Conservation (phyloP, 2,329 filamentous ascomycete genomes). For the Cadophora sp. region DNA sequence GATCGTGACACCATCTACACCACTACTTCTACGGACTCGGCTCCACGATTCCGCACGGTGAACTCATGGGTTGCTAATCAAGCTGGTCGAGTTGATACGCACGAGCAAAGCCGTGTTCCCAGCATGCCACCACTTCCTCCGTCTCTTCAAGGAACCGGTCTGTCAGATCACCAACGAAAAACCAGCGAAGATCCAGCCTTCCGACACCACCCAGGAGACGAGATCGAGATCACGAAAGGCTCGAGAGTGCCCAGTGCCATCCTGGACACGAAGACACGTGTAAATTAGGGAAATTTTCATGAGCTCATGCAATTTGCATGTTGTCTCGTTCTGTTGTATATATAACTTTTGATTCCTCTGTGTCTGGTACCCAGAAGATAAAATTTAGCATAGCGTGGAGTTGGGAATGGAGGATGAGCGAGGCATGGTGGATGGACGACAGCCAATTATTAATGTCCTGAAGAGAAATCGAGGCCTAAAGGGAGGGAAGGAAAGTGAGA, state of each 20-base stretch:
- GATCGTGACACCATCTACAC: conserved; percentile 45
- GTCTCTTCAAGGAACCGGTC: conserved; percentile 23
- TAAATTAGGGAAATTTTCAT: conserved; percentile 30
- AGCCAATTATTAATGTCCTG: conserved; percentile 27
- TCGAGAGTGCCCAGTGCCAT: conserved; percentile 43
- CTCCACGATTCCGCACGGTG: conserved; percentile 63
- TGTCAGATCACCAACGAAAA: conserved; percentile 38
- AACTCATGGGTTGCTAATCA: conserved; percentile 72
- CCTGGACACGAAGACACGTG: conserved; percentile 41
- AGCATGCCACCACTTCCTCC: conserved; percentile 40
- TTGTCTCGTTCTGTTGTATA: conserved; percentile 32
- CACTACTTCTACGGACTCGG: conserved; percentile 42
- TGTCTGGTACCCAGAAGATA: conserved; percentile 38
- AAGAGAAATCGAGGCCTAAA: not conserved
- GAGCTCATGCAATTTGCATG: conserved; percentile 16
- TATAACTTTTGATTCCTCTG: conserved; percentile 30
- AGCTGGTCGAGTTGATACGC: conserved; percentile 58
- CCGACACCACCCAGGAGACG: conserved; percentile 43
- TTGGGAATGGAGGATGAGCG: conserved; percentile 23
- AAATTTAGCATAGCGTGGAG: conserved; percentile 34
- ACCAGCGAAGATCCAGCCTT: conserved; percentile 43
- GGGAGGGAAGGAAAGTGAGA: not conserved
- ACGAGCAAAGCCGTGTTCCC: conserved; percentile 48
- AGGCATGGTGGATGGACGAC: conserved; percentile 13
- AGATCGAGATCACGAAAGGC: conserved; percentile 39